phyloP scores from a whole-genome alignment of 2,329 filamentous ascomycete genomes.

The Fusarium sp. region DNA sequence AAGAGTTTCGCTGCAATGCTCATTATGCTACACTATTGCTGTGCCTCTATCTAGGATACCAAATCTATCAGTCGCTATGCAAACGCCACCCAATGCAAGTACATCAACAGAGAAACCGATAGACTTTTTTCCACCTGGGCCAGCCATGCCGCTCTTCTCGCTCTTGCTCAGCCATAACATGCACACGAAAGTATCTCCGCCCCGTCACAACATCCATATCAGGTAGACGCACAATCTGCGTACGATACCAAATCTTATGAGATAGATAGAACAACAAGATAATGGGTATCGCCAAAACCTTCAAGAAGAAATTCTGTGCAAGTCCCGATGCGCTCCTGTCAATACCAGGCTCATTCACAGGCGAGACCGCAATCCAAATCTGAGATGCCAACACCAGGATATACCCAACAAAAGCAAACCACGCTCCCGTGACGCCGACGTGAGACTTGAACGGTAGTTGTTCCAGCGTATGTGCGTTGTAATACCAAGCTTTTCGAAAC shows the following conservation, averaged over 20 bases:
- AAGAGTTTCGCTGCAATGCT: not conserved
- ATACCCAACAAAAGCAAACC: conserved; percentile 83
- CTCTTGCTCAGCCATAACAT: conserved; percentile 82
- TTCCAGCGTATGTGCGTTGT: conserved; percentile 72
- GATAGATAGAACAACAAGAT: conserved; percentile 73
- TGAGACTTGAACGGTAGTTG: conserved; percentile 86
- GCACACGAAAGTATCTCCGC: conserved; percentile 83
- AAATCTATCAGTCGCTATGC: fast-evolving
- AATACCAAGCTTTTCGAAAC: conserved; percentile 81
- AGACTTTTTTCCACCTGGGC: conserved; percentile 81
- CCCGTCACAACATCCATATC: conserved; percentile 92
- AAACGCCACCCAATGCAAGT: not conserved
- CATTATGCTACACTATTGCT: fast-evolving
- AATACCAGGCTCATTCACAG: conserved; percentile 64
- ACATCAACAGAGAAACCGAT: conserved; percentile 74
- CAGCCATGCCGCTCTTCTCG: conserved; percentile 75
- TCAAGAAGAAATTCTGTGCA: conserved; percentile 76
- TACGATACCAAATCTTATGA: conserved; percentile 81
- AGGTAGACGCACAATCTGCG: conserved; percentile 70
- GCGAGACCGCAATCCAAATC: conserved; percentile 87
- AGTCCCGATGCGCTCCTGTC: conserved; percentile 56
- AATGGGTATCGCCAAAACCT: conserved; percentile 76
- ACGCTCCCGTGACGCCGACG: conserved; percentile 82
- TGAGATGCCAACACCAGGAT: conserved; percentile 80
- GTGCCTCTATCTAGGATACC: fast-evolving